Percentiles rank a stretch among this genome's conserved stretches.
Conservation (phyloP, 441 rosid species). For the Pelargonium citronellum region DNA sequence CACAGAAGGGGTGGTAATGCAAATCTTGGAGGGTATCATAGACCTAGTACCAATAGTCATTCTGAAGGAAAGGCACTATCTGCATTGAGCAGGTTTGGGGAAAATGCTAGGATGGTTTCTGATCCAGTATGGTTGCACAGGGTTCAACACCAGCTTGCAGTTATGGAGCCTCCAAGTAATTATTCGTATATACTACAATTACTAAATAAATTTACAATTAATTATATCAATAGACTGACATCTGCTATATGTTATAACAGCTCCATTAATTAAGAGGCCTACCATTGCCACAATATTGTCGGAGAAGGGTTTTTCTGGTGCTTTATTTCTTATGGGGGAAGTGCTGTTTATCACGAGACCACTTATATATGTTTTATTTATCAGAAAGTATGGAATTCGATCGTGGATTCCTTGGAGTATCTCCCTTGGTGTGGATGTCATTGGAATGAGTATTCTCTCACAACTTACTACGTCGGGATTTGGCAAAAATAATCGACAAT, state of each 20-base stretch:
- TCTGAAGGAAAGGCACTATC: conserved; percentile 71
- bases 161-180: conserved; percentile 50
- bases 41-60: conserved; percentile 27
- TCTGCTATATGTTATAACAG: conserved; percentile 28
- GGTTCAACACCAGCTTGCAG: conserved; percentile 58
- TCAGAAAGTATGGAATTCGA: conserved; percentile 62
- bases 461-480: conserved; percentile 30
- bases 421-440: conserved; percentile 59
- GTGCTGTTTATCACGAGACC: conserved; percentile 72
- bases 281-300: conserved; percentile 50
- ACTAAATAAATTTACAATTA: conserved; percentile 4
- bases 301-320: conserved; percentile 61
- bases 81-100: conserved; percentile 71
- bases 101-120: conserved; percentile 58
- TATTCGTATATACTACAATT: conserved; percentile 14
- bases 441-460: conserved; percentile 52
- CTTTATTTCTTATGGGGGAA: conserved; percentile 59
- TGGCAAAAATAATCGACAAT: conserved; percentile 34
- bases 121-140: conserved; percentile 48
- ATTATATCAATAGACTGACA: conserved; percentile 15
- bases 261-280: conserved; percentile 35
- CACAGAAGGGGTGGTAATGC: conserved; percentile 21
- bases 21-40: conserved; percentile 26
- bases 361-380: conserved; percentile 70
- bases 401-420: conserved; percentile 93